These are phyloP conservation scores for Cochlearia excelsa DNA, from an alignment of 345 rosid species.

Conservation along the genomic window DNA sequence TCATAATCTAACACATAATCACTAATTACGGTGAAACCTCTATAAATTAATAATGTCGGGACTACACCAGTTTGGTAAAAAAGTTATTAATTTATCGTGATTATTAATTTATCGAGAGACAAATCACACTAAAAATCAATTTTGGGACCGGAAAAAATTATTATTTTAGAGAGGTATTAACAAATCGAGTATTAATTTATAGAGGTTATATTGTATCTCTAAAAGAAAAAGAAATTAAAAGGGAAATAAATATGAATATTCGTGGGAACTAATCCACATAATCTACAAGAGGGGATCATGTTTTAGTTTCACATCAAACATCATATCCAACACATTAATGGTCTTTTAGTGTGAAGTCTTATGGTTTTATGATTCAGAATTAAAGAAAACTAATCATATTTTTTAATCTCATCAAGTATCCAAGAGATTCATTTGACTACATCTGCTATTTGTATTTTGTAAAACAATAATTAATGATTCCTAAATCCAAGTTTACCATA, in stretches of 20 bases:
- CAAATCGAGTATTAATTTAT: no score
- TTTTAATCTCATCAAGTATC: conserved; percentile 11
- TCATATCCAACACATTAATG: no score
- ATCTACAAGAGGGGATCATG: background rate
- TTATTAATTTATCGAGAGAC: no score
- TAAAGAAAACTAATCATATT: background rate
- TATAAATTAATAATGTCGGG: no score
- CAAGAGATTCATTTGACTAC: conserved; percentile 28
- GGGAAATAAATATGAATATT: background rate
- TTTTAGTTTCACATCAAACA: no score
- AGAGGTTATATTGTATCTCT: background rate
- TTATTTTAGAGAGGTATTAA: no score
- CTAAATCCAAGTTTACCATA: conserved; percentile 30
- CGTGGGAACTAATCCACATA: conserved; percentile 18
- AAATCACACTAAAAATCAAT: no score
- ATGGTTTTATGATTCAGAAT: no score
- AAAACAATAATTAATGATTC: conserved; percentile 4
- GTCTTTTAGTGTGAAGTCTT: no score
- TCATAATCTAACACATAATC: conserved; percentile 3
- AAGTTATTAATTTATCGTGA: no score
- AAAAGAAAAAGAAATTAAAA: background rate
- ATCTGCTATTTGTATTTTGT: conserved; percentile 21
- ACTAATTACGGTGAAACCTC: background rate
- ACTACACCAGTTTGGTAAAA: no score
- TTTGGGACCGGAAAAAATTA: no score